A percentile compares a stretch with the other conserved stretches of the same genome.
Conservation (phyloP, 176 grass and related monocot genomes). For the Alopecurus myosuroides region DNA sequence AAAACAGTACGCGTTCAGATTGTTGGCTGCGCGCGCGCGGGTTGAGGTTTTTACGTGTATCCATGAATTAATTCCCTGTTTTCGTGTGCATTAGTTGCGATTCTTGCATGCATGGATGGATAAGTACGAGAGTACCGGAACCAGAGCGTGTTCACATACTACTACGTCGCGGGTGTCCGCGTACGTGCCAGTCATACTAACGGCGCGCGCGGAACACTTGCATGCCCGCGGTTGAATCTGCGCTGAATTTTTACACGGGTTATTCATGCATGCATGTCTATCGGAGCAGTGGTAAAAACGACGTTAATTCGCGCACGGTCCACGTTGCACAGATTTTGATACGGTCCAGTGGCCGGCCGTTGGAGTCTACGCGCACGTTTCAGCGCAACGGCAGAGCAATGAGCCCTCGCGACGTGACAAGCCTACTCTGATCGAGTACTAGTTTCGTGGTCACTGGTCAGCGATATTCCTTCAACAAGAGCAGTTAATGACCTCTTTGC, state of each 20-base stretch:
- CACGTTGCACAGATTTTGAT: too few relatives aligned
- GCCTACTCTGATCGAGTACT: too few relatives aligned
- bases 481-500: too few relatives aligned
- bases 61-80: neutral
- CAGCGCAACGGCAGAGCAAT: too few relatives aligned
- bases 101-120: neutral
- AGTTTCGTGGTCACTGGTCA: too few relatives aligned
- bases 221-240: neutral
- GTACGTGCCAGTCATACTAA: neutral
- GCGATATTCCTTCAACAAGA: too few relatives aligned
- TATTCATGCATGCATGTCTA: neutral
- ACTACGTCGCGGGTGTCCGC: too few relatives aligned
- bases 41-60: neutral
- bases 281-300: neutral
- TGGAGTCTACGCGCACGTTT: too few relatives aligned
- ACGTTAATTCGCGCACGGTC: neutral
- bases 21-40: neutral
- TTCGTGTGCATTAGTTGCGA: neutral
- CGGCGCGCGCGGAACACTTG: neutral
- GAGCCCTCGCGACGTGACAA: too few relatives aligned
- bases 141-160: too few relatives aligned
- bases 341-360: too few relatives aligned
- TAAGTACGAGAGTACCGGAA: too few relatives aligned
- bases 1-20: neutral
- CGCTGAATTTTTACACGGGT: neutral